Conservation (phyloP, 805 yeast genomes). For the Barnettozyma wickerhamii region DNA sequence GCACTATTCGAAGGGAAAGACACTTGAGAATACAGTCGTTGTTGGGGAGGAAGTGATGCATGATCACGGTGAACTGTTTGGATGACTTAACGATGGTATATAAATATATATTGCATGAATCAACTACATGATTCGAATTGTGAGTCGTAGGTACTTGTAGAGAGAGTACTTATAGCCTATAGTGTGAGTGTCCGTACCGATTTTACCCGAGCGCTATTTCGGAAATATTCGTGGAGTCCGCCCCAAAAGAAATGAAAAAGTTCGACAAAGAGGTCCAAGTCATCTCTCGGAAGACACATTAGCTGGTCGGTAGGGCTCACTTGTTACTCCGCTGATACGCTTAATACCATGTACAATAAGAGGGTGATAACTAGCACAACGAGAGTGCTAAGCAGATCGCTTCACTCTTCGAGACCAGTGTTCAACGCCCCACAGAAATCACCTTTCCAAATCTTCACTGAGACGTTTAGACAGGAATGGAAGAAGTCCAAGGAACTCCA, state of each 20-base stretch:
- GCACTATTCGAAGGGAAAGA: conserved; percentile 52
- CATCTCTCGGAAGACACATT: no score
- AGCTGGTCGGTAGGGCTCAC: no score
- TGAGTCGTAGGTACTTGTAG: no score
- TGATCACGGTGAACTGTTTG: no score
- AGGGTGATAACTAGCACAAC: conserved; percentile 3
- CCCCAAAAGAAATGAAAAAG: not conserved
- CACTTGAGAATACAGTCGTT: conserved; percentile 33
- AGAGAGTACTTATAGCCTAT: no score
- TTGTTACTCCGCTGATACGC: no score
- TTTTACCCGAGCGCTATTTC: no score
- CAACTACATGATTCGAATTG: no score
- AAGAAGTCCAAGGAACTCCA: conserved; percentile 85
- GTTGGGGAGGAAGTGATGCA: not conserved
- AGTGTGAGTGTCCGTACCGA: no score
- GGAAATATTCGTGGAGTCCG: not conserved
- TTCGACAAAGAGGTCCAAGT: not conserved
- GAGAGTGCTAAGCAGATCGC: conserved; percentile 15
- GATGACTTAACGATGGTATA: no score
- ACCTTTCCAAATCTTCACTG: conserved; percentile 89
- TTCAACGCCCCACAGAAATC: conserved; percentile 44
- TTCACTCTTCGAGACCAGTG: conserved; percentile 17
- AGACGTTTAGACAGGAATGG: conserved; percentile 89
- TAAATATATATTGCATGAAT: no score
- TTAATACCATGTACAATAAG: conserved; percentile 8